Percentiles rank a stretch among this genome's conserved stretches.
Evolutionary conservation across 352 stramenopile species (phyloP).

Genomic region (Phytopythium chamaehyphon): DNA sequence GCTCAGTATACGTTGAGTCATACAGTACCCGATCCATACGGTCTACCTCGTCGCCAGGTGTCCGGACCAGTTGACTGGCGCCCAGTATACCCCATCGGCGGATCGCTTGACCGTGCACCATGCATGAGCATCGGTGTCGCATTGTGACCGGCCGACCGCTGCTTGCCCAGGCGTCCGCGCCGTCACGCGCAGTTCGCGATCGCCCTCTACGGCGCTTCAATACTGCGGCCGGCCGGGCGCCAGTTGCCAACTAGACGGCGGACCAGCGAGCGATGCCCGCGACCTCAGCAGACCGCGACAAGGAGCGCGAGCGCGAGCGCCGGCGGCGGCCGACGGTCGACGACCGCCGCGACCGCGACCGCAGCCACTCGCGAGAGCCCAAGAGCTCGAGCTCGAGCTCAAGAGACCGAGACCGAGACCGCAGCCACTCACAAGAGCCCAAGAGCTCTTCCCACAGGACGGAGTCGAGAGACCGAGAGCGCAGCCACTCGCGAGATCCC

Average conservation of each 20-base stretch:
- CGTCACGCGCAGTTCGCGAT: too few relatives aligned
- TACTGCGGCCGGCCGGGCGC: too few relatives aligned
- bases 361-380: neutral
- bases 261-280: too few relatives aligned
- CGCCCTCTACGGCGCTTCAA: too few relatives aligned
- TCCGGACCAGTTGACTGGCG: neutral
- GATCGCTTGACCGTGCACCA: too few relatives aligned
- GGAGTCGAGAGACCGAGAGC: neutral
- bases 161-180: too few relatives aligned
- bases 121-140: too few relatives aligned
- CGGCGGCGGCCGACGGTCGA: constrained; percentile 3
- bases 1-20: too few relatives aligned
- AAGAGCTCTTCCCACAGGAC: neutral
- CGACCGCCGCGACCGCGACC: neutral
- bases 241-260: too few relatives aligned
- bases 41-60: neutral
- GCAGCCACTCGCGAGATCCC: neutral
- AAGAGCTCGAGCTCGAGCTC: neutral
- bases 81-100: too few relatives aligned
- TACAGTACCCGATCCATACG: too few relatives aligned
- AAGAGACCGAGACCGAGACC: neutral
- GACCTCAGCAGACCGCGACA: neutral
- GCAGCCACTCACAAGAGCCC: neutral
- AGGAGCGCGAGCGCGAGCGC: neutral
- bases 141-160: too few relatives aligned